Conservation (phyloP, 2,329 filamentous ascomycete species). For the Aureobasidium uvarum region DNA sequence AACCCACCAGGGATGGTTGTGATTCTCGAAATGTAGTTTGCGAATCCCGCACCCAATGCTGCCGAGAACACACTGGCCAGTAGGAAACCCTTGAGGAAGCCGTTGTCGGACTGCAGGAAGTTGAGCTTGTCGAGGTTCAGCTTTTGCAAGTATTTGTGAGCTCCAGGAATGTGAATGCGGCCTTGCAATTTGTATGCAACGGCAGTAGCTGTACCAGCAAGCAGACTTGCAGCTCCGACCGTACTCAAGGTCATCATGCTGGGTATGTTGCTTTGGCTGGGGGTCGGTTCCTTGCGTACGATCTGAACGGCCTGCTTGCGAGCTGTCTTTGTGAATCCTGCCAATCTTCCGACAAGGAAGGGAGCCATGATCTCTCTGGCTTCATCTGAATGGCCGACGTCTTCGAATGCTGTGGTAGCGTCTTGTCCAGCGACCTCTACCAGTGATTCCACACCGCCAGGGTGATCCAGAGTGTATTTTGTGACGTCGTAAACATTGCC, state of each 20-base stretch:
- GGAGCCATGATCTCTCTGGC: conserved; percentile 44
- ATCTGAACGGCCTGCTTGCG: conserved; percentile 26
- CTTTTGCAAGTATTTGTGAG: conserved; percentile 3
- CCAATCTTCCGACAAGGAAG: conserved; percentile 41
- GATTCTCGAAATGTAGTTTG: conserved; percentile 28
- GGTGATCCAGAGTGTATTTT: conserved; percentile 95
- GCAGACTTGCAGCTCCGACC: neutral
- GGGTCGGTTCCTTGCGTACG: conserved; percentile 28
- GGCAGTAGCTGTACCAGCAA: conserved; percentile 8
- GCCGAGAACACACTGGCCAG: conserved; percentile 35
- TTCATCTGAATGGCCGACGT: conserved; percentile 63
- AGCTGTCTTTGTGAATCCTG: conserved; percentile 28
- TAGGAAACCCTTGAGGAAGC: conserved; percentile 44
- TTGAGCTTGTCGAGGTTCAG: conserved; percentile 1
- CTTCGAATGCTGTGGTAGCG: conserved; percentile 85
- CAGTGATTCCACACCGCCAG: conserved; percentile 87
- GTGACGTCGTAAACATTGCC: conserved; percentile 82
- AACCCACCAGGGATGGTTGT: conserved; percentile 27
- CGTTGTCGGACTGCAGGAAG: conserved; percentile 14
- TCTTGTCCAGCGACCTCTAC: conserved; percentile 97
- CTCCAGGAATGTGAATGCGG: conserved; percentile 1
- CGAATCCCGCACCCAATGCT: conserved; percentile 27
- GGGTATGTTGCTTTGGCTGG: conserved; percentile 1
- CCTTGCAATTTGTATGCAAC: neutral
- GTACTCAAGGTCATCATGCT: conserved; percentile 1